Percentiles rank a stretch among this genome's conserved stretches.
Conservation (phyloP, 768 basidiomycete species). For the Dioszegia crocea region DNA sequence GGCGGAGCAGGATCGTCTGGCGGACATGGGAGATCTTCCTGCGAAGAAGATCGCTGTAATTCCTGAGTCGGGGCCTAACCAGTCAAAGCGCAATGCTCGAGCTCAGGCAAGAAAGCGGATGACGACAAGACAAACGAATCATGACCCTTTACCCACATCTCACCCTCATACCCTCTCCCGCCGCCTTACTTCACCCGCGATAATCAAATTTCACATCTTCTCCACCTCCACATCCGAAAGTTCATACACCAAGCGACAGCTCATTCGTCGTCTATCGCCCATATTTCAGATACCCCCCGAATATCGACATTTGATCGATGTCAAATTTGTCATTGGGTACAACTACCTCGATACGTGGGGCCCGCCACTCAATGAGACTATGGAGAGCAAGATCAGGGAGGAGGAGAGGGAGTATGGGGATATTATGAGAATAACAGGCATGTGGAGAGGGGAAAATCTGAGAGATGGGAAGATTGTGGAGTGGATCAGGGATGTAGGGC, state of each 20-base stretch:
- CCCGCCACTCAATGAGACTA: conserved; percentile 4
- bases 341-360: conserved; percentile 11
- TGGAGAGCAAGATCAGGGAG: conserved; percentile 11
- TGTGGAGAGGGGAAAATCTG: conserved; percentile 17
- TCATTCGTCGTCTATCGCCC: conserved; percentile 16
- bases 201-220: conserved; percentile 28
- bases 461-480: conserved; percentile 21
- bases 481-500: conserved; percentile 18
- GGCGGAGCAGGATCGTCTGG: conserved; percentile 14
- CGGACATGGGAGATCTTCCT: not conserved
- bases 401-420: conserved; percentile 25
- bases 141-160: not conserved
- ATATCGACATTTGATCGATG: conserved; percentile 23
- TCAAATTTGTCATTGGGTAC: conserved; percentile 29
- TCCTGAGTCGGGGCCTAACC: not conserved
- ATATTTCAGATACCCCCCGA: conserved; percentile 7
- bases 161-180: conserved; percentile 8
- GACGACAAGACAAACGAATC: not conserved
- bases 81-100: not conserved
- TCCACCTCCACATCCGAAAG: conserved; percentile 14
- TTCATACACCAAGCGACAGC: conserved; percentile 7
- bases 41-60: not conserved
- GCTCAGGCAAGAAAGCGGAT: not conserved
- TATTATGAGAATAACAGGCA: conserved; percentile 11
- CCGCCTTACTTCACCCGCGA: conserved; percentile 5